Base-by-base conservation (phyloP, 208 protist genomes). In the Wallacemonas sp. region DNA sequence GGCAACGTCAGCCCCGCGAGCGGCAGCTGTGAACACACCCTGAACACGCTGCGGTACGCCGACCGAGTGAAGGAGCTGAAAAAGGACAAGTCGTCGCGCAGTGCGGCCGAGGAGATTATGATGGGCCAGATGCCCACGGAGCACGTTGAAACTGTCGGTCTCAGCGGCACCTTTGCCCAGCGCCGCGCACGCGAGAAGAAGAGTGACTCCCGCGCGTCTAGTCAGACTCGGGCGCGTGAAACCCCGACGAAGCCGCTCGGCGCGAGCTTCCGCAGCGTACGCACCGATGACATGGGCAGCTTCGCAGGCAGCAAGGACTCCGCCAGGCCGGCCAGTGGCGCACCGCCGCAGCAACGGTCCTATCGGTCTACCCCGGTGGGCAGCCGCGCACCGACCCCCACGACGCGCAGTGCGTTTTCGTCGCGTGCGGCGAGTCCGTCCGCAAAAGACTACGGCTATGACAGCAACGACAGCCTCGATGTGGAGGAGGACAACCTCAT, bases 1-100 rank as follows among this genome's bases (percentile, higher is more conserved):
- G 94, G 88, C 59, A 96, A 89, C 53, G 82, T 98, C 59, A 86
- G 89, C 41, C 96, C 96, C 1, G 81, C 81, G 5, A 81, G 80
- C 52, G 83, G 80, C 54, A 90, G 86, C 75, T 91, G 81, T 63
- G 84, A 95, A 67, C 82, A 95, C 65, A 90, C 90, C 13, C 76
- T 88, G 39, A 90, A 85, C 68, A 95, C 90, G 32, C 78, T 95
- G 39, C 87, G 82, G 57, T 95, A 91, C 66, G 90, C 90, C n/a
- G 82, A 82, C 45, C 83, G 85, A 26, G 90, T 93, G 10, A 98
- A 98, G 71, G 95, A 98, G 76, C 83, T 97, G 22, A 93, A 94
- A 76, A 94, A 94, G 76, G 88, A 94, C 68, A 90, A 87, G 59
- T 89, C 83, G 0, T 76, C 60, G 52, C 82, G 80, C 44, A 81